Conservation (phyloP, 768 basidiomycete genomes). For the Suillus subluteus region DNA sequence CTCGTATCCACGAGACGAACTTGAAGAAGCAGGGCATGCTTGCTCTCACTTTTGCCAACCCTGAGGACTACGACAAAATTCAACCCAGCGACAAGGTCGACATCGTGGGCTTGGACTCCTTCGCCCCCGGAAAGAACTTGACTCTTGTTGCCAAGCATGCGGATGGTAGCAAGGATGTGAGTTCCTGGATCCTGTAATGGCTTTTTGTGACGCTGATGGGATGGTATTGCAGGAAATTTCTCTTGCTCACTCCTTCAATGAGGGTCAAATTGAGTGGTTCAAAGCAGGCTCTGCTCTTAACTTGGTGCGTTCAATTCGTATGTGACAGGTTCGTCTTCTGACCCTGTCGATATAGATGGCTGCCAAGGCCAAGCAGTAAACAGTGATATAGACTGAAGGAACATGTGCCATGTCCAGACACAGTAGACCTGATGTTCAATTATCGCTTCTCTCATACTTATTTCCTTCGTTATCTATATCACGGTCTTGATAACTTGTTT, state of each 20-base stretch:
- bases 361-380: conserved; percentile 56
- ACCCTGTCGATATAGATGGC: conserved; percentile 56
- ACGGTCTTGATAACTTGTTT: background rate
- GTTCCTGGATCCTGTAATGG: conserved; percentile 20
- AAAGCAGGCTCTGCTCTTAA: conserved; percentile 93
- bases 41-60: conserved; percentile 89
- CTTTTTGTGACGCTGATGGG: conserved; percentile 17
- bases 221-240: conserved; percentile 61
- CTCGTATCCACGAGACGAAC: conserved; percentile 97
- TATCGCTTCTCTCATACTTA: background rate
- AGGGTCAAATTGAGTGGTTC: conserved; percentile 98
- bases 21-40: conserved; percentile 99
- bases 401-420: background rate
- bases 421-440: background rate
- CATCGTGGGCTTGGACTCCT: conserved; percentile 85
- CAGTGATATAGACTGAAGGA: conserved; percentile 1
- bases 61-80: no score
- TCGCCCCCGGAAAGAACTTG: conserved; percentile 92
- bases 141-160: conserved; percentile 80
- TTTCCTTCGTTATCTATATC: conserved; percentile 1
- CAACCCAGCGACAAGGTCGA: conserved; percentile 78
- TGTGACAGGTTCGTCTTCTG: background rate
- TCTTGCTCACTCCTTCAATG: conserved; percentile 94
- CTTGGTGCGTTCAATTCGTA: conserved; percentile 53
- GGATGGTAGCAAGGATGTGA: conserved; percentile 73